These are phyloP conservation scores for Biscutella laevigata DNA, from an alignment of 441 rosid species.

Conservation along the genomic window DNA sequence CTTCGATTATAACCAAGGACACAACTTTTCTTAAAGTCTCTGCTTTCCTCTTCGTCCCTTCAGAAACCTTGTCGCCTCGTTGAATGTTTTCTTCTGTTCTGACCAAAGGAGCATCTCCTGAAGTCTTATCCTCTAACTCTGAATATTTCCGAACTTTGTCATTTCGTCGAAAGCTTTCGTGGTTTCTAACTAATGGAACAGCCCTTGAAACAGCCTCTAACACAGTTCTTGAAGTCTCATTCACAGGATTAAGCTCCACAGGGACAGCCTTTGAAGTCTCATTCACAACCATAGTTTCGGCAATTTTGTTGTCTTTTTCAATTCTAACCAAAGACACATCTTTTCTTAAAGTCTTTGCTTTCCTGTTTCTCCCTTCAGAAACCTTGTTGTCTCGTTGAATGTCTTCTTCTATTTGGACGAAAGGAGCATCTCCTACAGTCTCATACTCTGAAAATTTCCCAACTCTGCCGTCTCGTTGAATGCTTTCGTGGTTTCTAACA, in stretches of 20 bases:
- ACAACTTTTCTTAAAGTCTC: too few relatives aligned
- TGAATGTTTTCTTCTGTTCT: not conserved
- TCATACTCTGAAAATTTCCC: not conserved
- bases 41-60: not conserved
- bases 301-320: too few relatives aligned
- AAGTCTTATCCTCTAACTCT: not conserved
- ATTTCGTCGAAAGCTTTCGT: too few relatives aligned
- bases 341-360: too few relatives aligned
- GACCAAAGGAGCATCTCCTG: too few relatives aligned
- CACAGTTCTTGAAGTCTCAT: slow-evolving; percentile 8
- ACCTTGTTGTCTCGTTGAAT: not conserved
- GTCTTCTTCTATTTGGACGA: not conserved
- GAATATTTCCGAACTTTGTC: not conserved
- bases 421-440: not conserved
- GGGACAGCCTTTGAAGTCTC: not conserved
- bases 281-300: not conserved
- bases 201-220: too few relatives aligned
- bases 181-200: too few relatives aligned
- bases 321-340: too few relatives aligned
- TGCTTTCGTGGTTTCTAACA: not conserved
- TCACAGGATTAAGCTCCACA: not conserved
- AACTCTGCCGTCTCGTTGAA: not conserved
- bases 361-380: not conserved
- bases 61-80: not conserved
- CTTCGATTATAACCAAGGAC: too few relatives aligned